Base-by-base conservation (phyloP, 768 basidiomycete species). In the Rhodotorula babjevae region DNA sequence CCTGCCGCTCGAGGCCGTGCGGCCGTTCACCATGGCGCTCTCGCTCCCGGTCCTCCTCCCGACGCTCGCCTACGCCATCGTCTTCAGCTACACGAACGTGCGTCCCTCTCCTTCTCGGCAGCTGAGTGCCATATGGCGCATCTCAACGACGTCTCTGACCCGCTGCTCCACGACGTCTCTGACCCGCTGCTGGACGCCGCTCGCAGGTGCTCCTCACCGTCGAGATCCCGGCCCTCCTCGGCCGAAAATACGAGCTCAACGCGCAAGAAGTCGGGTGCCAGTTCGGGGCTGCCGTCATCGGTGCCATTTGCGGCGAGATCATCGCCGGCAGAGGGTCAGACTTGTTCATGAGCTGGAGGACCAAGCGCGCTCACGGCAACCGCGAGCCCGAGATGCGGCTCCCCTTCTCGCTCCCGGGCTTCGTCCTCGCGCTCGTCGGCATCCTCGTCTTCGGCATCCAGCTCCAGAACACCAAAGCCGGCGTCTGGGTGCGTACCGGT, bases 251-350 rank as follows among this genome's bases (percentile, higher is more conserved):
- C 57, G 36, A 31, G 27, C 67, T 79, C 50, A 74, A 69, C 29
- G 31, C 76, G 3, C 78, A 76, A 27, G 74, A 75, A 36, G 63
- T 69, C n/a, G 78, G 78, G 14, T 61, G 78, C 2, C 77, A 79
- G 56, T 77, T 79, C 61, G 61, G 77, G 57, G 73, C 72, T 0
- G 69, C 68, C 15, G 57, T 77, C 29, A 56, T 79, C 61, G 78
- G 78, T 0, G 76, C 74, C 14, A 29, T 76, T 25, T 36, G 78
- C 2, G 78, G 78, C 25, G 78, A 79, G 53, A 56, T 63, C 25
- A n/a, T 79, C 56, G 77, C 77, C 21, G 78, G 78, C 1, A 47
- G 10, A 0, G 77, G 77, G 5, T 71, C 71, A n/a, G 78, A 79
- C 67, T 4, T n/a, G 36, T 74, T 64, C 61, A 75, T 78, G 70